phyloP scores from a whole-genome alignment of 2,329 filamentous ascomycete species.

The Stachybotrys echinatus region DNA sequence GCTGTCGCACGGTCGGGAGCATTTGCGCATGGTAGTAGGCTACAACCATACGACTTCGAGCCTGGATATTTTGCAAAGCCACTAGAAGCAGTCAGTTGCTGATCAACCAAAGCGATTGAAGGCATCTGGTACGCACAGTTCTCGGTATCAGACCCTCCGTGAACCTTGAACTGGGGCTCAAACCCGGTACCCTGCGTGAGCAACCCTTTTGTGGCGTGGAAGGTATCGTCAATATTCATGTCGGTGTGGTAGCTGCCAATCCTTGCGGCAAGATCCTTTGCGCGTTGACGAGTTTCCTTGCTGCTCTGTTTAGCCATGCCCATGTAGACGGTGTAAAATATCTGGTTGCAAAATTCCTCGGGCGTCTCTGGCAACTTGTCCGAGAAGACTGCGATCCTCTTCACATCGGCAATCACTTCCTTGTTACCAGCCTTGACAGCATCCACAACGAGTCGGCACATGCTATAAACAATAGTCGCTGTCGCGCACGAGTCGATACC shows the following conservation, averaged over 20 bases:
- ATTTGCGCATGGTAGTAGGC: slow-evolving; percentile 20
- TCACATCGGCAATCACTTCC: slow-evolving; percentile 13
- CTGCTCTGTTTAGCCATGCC: slow-evolving; percentile 64
- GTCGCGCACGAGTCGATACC: slow-evolving; percentile 15
- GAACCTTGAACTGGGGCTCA: slow-evolving; percentile 18
- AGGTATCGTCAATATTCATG: slow-evolving; percentile 38
- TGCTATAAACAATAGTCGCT: slow-evolving; percentile 35
- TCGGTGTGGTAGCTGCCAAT: slow-evolving; percentile 64
- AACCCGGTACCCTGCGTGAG: background rate
- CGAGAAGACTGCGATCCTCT: slow-evolving; percentile 15
- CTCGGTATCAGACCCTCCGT: slow-evolving; percentile 51
- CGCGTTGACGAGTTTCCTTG: slow-evolving; percentile 60
- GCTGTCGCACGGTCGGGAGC: background rate
- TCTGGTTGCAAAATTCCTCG: slow-evolving; percentile 47
- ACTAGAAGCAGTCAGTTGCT: too few relatives aligned
- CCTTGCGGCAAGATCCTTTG: slow-evolving; percentile 50
- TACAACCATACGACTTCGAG: too few relatives aligned
- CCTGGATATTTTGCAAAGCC: too few relatives aligned
- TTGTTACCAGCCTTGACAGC: slow-evolving; percentile 34
- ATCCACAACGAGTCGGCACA: slow-evolving; percentile 51
- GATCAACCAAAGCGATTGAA: too few relatives aligned
- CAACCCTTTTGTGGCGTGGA: background rate
- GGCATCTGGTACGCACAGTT: slow-evolving; percentile 42
- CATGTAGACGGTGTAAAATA: slow-evolving; percentile 40
- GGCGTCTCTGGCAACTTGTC: slow-evolving; percentile 45